Evolutionary conservation across 116 monocot genomes (phyloP).

Genomic region (Posidonia oceanica): DNA sequence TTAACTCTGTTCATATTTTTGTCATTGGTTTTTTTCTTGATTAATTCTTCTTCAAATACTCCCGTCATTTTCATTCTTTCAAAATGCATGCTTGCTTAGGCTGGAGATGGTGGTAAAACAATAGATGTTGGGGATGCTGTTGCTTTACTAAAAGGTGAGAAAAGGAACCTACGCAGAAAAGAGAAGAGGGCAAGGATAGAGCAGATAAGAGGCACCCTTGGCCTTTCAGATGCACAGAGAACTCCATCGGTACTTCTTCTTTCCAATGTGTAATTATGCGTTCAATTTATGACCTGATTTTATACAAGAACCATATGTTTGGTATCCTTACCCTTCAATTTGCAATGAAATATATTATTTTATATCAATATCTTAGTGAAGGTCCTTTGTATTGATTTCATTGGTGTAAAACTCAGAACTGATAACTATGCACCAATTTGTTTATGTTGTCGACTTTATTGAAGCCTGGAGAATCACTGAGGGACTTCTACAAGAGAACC

Average conservation of each 20-base stretch:
- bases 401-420: too few relatives aligned
- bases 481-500: conserved; percentile 85
- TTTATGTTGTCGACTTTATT: background rate
- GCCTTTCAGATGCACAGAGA: conserved; percentile 92
- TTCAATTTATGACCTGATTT: background rate
- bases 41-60: too few relatives aligned
- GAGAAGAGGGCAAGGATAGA: conserved; percentile 91
- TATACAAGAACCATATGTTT: background rate
- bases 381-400: too few relatives aligned
- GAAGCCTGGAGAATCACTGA: conserved; percentile 86
- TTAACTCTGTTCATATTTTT: too few relatives aligned
- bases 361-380: too few relatives aligned
- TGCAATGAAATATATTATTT: too few relatives aligned
- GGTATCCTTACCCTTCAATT: background rate
- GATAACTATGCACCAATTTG: too few relatives aligned
- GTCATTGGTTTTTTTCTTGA: too few relatives aligned
- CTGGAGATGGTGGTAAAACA: conserved; percentile 26
- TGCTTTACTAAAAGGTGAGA: conserved; percentile 75
- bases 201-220: conserved; percentile 86
- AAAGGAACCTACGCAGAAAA: conserved; percentile 78
- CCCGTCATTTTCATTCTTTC: too few relatives aligned
- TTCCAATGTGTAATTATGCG: background rate
- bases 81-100: conserved; percentile 6
- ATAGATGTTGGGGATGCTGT: conserved; percentile 62
- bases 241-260: conserved; percentile 60